Base-by-base conservation (phyloP, 371 early-diverging fungal genomes). In the Haplosporangium sp. region DNA sequence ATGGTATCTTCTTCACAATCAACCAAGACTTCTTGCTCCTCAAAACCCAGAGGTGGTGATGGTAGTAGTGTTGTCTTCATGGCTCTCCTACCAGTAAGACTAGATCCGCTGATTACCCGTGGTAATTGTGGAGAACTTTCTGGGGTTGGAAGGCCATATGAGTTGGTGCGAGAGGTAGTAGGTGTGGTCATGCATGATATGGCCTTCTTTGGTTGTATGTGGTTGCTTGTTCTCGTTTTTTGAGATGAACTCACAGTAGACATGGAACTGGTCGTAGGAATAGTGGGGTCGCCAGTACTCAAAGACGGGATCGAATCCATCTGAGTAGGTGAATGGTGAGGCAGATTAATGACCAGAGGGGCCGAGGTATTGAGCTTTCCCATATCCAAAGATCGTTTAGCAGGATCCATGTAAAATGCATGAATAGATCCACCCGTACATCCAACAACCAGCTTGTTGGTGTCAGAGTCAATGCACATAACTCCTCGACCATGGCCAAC, bases 361-460 rank as follows among this genome's bases (percentile, higher is more conserved):
- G 2, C 58, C 9, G 11, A 11, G 19, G 17, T 2, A 45, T 20
- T 55, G 8, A 39, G 38, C 4, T 39, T 63, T 20, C 20, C 15
- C 0, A 57, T 57, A 0, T 19, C 42, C 44, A 67, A 48, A 2
- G 8, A 45, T 55, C 44, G 15, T 39, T 52, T 68, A 3, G 71
- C 64, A 2, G 79, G 79, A 42, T 79, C 79, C 79, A 79, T 79
- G 52, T 71, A 63, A 42, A 79, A 34, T 10, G 74, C 34, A 8
- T 71, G 74, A 9, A 79, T 71, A 0, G 74, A 48, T 1, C 79
- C 79, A 2, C 79, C 79, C 1, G 79, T 79, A 35, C 79, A 73
- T n/a, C 74, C 79, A 5, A 79, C 71, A 2, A 74, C 71, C 13
- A 79, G 39, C 34, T 62, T 62, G 56, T 65, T 58, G 27, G 71